These are phyloP conservation scores for Rubia yunnanensis DNA, from an alignment of 257 asterid genomes.

Conservation along the genomic window DNA sequence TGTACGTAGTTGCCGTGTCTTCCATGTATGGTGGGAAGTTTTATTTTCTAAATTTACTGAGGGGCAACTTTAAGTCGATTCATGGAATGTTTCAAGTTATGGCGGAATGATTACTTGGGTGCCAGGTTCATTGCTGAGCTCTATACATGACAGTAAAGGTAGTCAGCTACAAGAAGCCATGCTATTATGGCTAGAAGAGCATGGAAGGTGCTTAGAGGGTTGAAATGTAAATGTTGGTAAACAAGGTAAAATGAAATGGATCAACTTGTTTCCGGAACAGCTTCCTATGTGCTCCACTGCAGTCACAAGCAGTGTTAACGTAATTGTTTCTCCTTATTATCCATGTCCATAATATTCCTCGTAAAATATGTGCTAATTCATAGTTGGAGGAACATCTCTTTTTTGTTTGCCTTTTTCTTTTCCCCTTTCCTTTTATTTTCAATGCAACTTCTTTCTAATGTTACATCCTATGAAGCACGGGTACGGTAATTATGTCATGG, in stretches of 20 bases:
- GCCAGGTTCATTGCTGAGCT: conserved; percentile 49
- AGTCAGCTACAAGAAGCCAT: conserved; percentile 58
- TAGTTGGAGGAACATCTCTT: background rate
- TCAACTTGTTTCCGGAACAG: conserved; percentile 63
- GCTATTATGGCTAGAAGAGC: conserved; percentile 93
- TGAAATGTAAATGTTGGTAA: conserved; percentile 48
- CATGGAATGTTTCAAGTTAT: conserved; percentile 55
- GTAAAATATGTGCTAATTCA: no score
- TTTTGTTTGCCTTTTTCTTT: background rate
- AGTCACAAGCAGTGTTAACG: conserved; percentile 79
- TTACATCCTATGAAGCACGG: no score
- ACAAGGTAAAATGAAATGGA: conserved; percentile 48
- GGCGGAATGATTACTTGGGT: conserved; percentile 87
- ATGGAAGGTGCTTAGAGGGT: conserved; percentile 52
- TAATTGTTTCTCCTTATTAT: conserved; percentile 8
- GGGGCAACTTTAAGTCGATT: conserved; percentile 79
- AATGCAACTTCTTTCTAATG: background rate
- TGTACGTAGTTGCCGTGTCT: conserved; percentile 70
- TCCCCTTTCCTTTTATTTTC: background rate
- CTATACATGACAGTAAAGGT: conserved; percentile 34
- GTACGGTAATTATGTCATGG: no score
- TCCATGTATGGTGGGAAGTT: conserved; percentile 42
- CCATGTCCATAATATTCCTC: background rate
- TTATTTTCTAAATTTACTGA: conserved; percentile 56
- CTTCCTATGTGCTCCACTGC: conserved; percentile 65